Base-by-base conservation (phyloP, 2,329 filamentous ascomycete genomes). In the Phialophora expanda region DNA sequence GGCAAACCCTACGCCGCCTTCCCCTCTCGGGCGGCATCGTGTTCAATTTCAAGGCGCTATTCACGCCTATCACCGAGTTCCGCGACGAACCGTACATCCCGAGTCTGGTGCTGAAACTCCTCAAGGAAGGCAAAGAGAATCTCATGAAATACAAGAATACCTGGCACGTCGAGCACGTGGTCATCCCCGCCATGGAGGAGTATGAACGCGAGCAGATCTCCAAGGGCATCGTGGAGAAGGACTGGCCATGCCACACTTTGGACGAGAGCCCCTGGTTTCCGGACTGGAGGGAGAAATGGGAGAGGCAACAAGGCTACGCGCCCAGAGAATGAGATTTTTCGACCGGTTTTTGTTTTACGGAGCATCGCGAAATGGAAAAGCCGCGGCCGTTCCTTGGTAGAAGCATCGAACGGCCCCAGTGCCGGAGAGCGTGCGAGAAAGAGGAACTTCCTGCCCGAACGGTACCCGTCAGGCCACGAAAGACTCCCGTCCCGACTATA, bases 41-140 rank as follows among this genome's bases (percentile, higher is more conserved):
- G 0, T 96, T 96, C 81, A 96, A 95, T 76, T 96, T 94, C 85
- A 96, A 94, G 74, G 91, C 90, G 0, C 77, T 95, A 0, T 96
- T 96, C 77, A 95, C 91, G 0, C 90, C 90, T 0, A 76, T 96
- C 0, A 75, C 82, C 0, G 87, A 90, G 69, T 87, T 96, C 64
- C 80, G 85, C 2, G 82, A 90, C 64, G 92, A 96, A 75, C 86
- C 90, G 0, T 90, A 87, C 55, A 79, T 96, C 0, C 92, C 92
- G 0, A 85, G 85, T 0, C 75, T 96, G 4, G 61, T 92, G 1
- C 76, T 87, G 1, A 90, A 89, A 77, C 80, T 95, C 0, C 72
- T 94, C n/a, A 84, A 81, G 22, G 87, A 91, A 32, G 90, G 89
- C 1, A 92, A 92, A 77, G 83, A 83, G 74, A 86, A 77, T 46